phyloP scores from a whole-genome alignment of 225 moss, liverwort and hornwort species.

The Climacium dendroides region DNA sequence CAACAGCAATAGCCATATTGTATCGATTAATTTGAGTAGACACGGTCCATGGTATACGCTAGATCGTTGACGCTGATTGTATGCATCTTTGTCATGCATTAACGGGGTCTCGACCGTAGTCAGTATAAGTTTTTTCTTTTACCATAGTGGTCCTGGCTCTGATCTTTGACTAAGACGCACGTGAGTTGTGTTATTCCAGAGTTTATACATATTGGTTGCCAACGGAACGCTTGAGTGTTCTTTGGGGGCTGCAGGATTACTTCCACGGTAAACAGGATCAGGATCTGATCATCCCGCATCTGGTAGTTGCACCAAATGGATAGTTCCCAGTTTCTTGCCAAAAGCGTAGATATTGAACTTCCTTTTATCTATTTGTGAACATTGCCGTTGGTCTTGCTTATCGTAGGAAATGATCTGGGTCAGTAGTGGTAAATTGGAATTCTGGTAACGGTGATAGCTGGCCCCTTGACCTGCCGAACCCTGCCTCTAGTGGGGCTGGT shows the following conservation, averaged over 20 bases:
- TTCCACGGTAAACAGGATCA: neutral
- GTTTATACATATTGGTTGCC: neutral
- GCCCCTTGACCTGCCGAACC: neutral
- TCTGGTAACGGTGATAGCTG: neutral
- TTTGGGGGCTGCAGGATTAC: neutral
- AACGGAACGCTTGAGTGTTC: neutral
- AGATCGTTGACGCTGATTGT: neutral
- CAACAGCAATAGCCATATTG: slow-evolving; percentile 40
- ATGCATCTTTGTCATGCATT: neutral
- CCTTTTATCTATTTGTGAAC: neutral
- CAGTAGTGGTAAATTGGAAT: neutral
- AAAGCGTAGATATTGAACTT: neutral
- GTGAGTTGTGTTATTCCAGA: neutral
- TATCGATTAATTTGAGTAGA: neutral
- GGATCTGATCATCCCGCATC: neutral
- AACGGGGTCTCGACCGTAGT: neutral
- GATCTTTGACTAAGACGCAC: neutral
- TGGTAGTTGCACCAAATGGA: neutral
- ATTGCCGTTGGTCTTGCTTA: neutral
- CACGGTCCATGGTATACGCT: neutral
- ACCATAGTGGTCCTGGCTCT: neutral
- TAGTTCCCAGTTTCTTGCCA: neutral
- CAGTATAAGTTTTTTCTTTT: neutral
- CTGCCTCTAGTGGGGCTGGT: neutral
- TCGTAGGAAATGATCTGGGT: neutral